These are phyloP conservation scores for Berberis vulgaris DNA, from an alignment of 164 flowering plant genomes.

Conservation along the genomic window DNA sequence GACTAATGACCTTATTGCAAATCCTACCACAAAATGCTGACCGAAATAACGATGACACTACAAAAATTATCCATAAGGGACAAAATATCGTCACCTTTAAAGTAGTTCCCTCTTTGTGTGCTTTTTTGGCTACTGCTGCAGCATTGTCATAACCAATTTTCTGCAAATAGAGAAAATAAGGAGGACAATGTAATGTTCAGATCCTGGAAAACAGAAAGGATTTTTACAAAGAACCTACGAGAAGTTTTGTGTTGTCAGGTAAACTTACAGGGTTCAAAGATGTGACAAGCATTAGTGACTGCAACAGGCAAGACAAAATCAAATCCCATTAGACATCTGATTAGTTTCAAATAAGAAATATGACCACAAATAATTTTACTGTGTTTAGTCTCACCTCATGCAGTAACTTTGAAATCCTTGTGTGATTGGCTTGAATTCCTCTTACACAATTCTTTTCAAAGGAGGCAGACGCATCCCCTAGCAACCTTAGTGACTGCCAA, in stretches of 20 bases:
- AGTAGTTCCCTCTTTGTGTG: conserved; percentile 91
- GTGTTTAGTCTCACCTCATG: conserved; percentile 53
- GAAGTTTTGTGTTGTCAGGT: neutral
- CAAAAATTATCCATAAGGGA: neutral
- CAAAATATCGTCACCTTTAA: conserved; percentile 48
- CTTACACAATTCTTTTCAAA: conserved; percentile 95
- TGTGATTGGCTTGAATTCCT: conserved; percentile 85
- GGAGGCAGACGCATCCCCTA: conserved; percentile 94
- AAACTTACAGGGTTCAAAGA: conserved; percentile 91
- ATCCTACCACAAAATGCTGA: too few species aligned
- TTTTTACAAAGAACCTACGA: neutral
- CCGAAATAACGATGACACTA: too few species aligned
- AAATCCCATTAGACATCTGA: conserved; percentile 5
- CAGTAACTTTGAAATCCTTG: conserved; percentile 81
- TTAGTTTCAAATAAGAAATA: conserved; percentile 4
- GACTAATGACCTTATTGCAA: too few species aligned
- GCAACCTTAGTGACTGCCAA: conserved; percentile 74
- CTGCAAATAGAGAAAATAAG: conserved; percentile 22
- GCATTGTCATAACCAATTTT: conserved; percentile 99
- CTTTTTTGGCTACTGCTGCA: conserved; percentile 96
- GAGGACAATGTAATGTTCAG: neutral
- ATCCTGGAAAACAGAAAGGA: neutral
- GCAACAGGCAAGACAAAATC: conserved; percentile 29
- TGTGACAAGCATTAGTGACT: conserved; percentile 99
- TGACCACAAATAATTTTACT: neutral